These are phyloP conservation scores for Noccaea bulbosa DNA, from an alignment of 345 rosid genomes.

Conservation along the genomic window DNA sequence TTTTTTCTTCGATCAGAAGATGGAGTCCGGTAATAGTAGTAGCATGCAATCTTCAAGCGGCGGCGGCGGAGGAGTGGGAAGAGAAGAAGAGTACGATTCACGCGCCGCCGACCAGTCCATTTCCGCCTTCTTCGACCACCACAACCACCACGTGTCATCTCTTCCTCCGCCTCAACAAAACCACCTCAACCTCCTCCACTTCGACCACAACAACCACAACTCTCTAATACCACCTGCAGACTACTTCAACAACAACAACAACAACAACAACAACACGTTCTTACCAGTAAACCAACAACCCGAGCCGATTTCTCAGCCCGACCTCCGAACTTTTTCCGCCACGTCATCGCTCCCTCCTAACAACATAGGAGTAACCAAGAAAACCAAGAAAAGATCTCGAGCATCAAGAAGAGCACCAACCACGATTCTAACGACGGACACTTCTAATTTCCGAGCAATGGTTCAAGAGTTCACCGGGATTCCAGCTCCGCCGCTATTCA, in stretches of 20 bases:
- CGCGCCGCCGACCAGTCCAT: conserved; percentile 59
- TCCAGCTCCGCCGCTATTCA: conserved; percentile 78
- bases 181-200: conserved; percentile 45
- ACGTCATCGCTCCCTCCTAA: conserved; percentile 48
- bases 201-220: conserved; percentile 40
- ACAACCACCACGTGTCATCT: conserved; percentile 43
- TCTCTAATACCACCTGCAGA: conserved; percentile 51
- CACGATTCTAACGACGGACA: conserved; percentile 86
- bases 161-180: conserved; percentile 44
- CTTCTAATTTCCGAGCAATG: conserved; percentile 92
- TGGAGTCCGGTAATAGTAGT: conserved; percentile 87
- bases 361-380: conserved; percentile 46
- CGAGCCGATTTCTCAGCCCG: conserved; percentile 51
- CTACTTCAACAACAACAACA: conserved; percentile 53
- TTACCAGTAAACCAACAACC: conserved; percentile 62
- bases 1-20: conserved; percentile 2
- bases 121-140: conserved; percentile 54
- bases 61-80: conserved; percentile 36
- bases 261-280: conserved; percentile 51
- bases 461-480: conserved; percentile 98
- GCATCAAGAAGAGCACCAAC: conserved; percentile 96
- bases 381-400: conserved; percentile 86
- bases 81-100: conserved; percentile 80
- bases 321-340: conserved; percentile 53
- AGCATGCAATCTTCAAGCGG: conserved; percentile 88